Conservation (phyloP, 2,329 filamentous ascomycete genomes). For the Colletotrichum shisoi region DNA sequence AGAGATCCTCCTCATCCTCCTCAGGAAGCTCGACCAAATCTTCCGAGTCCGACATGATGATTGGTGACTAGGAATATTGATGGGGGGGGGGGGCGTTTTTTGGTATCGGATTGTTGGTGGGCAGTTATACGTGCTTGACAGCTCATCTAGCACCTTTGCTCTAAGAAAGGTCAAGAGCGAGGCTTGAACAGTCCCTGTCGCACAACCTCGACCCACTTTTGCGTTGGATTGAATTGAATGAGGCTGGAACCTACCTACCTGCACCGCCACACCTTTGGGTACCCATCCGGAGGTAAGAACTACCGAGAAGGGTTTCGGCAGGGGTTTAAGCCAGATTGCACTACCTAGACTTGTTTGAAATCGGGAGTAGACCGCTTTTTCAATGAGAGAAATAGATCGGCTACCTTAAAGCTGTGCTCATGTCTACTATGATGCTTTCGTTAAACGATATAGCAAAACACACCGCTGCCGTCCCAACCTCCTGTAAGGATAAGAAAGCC, state of each 20-base stretch:
- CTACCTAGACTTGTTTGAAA: background rate
- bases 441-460: constrained; percentile 12
- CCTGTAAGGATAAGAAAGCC: background rate
- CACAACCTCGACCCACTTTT: constrained; percentile 30
- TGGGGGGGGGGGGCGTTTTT: background rate
- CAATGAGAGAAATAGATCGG: no score
- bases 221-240: constrained; percentile 8
- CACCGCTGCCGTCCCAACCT: constrained; percentile 21
- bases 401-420: background rate
- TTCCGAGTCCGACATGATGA: constrained; percentile 64
- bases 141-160: constrained; percentile 20
- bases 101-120: background rate
- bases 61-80: background rate
- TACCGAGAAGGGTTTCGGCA: constrained; percentile 5
- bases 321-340: background rate
- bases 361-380: no score
- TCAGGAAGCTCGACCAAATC: constrained; percentile 59
- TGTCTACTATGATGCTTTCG: background rate
- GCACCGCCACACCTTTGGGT: constrained; percentile 28
- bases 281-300: constrained; percentile 7
- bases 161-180: constrained; percentile 19
- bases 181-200: constrained; percentile 31
- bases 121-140: constrained; percentile 5
- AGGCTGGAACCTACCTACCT: constrained; percentile 15
- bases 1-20: constrained; percentile 67